A percentile compares a stretch with the other conserved stretches of the same genome.
phyloP scores from a whole-genome alignment of 2,329 filamentous ascomycete species.

The Cytospora piceicola region DNA sequence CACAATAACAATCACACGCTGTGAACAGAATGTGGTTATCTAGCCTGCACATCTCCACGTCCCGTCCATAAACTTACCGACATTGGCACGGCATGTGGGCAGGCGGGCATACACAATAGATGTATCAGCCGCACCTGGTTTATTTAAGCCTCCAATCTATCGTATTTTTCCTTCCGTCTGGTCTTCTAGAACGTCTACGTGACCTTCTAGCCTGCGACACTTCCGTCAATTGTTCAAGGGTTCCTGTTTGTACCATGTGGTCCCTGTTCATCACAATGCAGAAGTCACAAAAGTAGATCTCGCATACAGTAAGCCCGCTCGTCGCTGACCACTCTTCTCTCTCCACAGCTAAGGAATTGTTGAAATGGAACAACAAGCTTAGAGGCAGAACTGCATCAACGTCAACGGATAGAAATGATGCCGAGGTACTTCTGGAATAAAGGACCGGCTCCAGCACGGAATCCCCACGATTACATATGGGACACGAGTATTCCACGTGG shows the following conservation, averaged over 20 bases:
- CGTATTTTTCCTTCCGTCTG: not conserved
- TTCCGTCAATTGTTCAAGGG: no score
- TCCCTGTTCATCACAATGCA: not conserved
- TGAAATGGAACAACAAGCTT: no score
- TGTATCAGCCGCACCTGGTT: not conserved
- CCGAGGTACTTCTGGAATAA: not conserved
- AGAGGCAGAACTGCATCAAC: no score
- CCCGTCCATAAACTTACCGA: not conserved
- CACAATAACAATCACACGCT: not conserved
- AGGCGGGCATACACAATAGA: not conserved
- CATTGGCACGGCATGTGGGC: not conserved
- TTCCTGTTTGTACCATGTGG: not conserved
- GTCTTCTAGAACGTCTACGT: constrained; percentile 25
- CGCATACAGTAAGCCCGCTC: no score
- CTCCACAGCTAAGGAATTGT: no score
- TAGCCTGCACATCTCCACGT: not conserved
- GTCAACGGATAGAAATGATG: not conserved
- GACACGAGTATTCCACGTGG: constrained; percentile 29
- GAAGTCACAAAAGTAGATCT: no score
- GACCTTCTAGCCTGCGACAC: constrained; percentile 18
- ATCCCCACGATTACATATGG: not conserved
- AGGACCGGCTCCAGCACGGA: not conserved
- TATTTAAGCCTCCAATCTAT: not conserved
- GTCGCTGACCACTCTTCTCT: no score
- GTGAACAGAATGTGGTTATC: not conserved